These are phyloP conservation scores for Hypoxylon lenormandii DNA, from an alignment of 495 filamentous ascomycete species.

Conservation along the genomic window DNA sequence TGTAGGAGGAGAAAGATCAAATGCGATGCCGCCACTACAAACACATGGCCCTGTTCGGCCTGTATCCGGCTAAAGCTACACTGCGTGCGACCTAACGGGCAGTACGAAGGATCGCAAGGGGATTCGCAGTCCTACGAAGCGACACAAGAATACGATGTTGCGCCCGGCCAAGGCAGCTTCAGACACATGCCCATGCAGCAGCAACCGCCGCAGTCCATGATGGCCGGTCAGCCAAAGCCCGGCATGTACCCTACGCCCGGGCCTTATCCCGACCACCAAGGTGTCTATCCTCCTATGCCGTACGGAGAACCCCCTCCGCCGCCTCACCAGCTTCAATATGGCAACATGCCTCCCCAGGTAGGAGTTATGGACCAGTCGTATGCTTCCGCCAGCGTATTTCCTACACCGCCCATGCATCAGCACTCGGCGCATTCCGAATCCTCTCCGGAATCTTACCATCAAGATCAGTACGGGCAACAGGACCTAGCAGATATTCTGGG, in stretches of 20 bases:
- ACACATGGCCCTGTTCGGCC: conserved; percentile 96
- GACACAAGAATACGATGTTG: conserved; percentile 58
- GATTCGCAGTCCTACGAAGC: conserved; percentile 63
- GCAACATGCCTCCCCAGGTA: conserved; percentile 59
- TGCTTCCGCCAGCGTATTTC: conserved; percentile 60
- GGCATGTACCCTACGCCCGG: conserved; percentile 56
- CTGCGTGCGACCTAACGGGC: conserved; percentile 90
- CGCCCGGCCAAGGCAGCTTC: conserved; percentile 67
- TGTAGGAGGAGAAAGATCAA: conserved; percentile 93
- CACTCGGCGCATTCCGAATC: conserved; percentile 58
- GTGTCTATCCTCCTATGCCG: conserved; percentile 59
- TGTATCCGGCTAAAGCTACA: conserved; percentile 92
- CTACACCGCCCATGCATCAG: conserved; percentile 67
- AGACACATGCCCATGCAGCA: conserved; percentile 62
- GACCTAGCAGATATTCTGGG: conserved; percentile 84
- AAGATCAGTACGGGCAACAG: conserved; percentile 74
- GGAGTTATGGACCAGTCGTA: conserved; percentile 65
- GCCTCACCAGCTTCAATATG: conserved; percentile 63
- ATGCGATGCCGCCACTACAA: conserved; percentile 97
- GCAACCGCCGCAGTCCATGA: conserved; percentile 51
- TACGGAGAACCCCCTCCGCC: conserved; percentile 61
- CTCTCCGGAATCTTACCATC: conserved; percentile 65
- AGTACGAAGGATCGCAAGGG: conserved; percentile 77
- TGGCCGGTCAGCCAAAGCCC: conserved; percentile 53
- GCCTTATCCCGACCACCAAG: conserved; percentile 56